phyloP scores from a whole-genome alignment of 768 basidiomycete species.

The Boletus sp. region DNA sequence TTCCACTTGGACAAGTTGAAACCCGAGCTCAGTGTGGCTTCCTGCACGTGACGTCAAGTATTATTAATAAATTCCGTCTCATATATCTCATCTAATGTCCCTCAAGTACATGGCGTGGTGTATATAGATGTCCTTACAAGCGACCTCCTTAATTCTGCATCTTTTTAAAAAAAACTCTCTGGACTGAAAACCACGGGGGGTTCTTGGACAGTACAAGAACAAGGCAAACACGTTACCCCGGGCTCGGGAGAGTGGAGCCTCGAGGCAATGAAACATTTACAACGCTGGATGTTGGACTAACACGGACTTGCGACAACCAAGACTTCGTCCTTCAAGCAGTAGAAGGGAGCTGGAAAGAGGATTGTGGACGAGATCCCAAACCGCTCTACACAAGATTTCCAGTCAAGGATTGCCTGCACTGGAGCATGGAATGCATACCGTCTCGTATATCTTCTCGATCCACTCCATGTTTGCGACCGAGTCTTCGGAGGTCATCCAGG shows the following conservation, averaged over 20 bases:
- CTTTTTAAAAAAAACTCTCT: not conserved
- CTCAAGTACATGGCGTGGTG: not conserved
- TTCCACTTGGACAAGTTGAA: not conserved
- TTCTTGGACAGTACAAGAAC: not conserved
- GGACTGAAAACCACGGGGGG: not conserved
- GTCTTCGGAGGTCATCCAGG: slow-evolving; percentile 54
- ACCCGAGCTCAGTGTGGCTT: no score
- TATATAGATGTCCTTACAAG: no score
- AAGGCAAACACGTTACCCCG: no score
- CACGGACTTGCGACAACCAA: not conserved
- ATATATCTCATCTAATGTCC: no score
- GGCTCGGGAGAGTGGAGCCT: no score
- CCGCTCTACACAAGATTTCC: slow-evolving; percentile 21
- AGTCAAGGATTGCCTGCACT: not conserved
- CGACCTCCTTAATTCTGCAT: not conserved
- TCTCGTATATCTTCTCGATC: slow-evolving; percentile 56
- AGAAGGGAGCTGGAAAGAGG: slow-evolving; percentile 22
- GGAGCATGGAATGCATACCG: slow-evolving; percentile 32
- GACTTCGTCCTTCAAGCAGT: not conserved
- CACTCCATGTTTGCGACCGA: slow-evolving; percentile 53
- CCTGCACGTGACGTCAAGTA: slow-evolving; percentile 2
- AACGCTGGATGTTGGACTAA: not conserved
- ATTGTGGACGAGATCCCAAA: slow-evolving; percentile 35
- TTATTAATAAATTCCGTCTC: no score
- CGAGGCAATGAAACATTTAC: not conserved